These are phyloP conservation scores for Acanthamoeba culbertsoni DNA, from an alignment of 208 protist genomes.

Conservation along the genomic window DNA sequence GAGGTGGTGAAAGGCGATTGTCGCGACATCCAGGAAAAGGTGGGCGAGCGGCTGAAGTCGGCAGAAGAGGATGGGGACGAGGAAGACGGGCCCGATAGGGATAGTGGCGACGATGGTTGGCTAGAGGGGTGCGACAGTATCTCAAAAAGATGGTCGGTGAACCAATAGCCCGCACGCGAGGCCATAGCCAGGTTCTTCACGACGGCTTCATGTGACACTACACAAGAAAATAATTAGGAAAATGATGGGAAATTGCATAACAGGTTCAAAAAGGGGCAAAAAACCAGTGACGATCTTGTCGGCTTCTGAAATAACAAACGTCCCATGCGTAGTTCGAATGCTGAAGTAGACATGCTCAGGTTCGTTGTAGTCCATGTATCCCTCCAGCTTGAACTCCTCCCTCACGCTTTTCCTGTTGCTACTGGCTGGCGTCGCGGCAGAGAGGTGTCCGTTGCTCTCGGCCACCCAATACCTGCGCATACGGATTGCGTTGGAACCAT, in stretches of 20 bases:
- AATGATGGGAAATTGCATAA: not conserved
- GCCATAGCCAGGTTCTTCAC: not conserved
- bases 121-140: not conserved
- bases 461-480: not conserved
- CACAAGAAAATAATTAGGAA: not conserved
- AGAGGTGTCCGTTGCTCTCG: not conserved
- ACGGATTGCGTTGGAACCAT: not conserved
- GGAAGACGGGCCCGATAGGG: not conserved
- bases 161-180: not conserved
- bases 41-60: not conserved
- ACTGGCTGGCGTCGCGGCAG: not conserved
- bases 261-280: not conserved
- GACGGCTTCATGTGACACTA: not conserved
- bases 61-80: not conserved
- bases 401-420: not conserved
- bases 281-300: not conserved
- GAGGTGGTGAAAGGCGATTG: not conserved
- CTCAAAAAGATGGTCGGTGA: constrained; percentile 12
- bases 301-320: not conserved
- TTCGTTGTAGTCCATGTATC: not conserved
- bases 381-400: not conserved
- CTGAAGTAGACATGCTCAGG: not conserved
- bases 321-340: not conserved
- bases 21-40: constrained; percentile 7
- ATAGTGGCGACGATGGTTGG: not conserved